Conservation (phyloP, 768 basidiomycete genomes). For the Tulasnella sp. region DNA sequence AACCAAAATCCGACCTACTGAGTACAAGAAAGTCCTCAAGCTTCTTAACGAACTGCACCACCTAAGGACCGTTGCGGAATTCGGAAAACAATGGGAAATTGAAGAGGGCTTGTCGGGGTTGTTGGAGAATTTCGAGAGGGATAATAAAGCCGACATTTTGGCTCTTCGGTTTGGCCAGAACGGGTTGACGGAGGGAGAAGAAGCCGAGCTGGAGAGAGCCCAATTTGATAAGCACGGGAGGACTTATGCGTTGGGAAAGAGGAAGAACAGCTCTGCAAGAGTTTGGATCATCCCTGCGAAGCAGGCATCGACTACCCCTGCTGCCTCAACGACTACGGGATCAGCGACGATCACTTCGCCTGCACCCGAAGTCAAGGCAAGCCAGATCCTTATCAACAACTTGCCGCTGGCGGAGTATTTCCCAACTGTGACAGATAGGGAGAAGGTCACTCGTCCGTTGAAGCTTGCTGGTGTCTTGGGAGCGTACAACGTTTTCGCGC, state of each 20-base stretch:
- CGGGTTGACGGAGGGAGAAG: slow-evolving; percentile 21
- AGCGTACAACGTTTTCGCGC: slow-evolving; percentile 65
- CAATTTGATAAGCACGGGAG: slow-evolving; percentile 74
- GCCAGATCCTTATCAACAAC: slow-evolving; percentile 79
- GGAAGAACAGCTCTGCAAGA: slow-evolving; percentile 84
- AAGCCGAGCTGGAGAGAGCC: slow-evolving; percentile 37
- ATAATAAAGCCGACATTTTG: slow-evolving; percentile 47
- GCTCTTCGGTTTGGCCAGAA: slow-evolving; percentile 29
- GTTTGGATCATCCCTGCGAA: slow-evolving; percentile 84
- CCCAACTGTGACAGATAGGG: slow-evolving; percentile 62
- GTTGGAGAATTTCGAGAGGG: slow-evolving; percentile 54
- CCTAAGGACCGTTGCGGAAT: slow-evolving; percentile 49
- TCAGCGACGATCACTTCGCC: slow-evolving; percentile 25
- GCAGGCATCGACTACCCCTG: slow-evolving; percentile 15
- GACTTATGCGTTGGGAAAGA: slow-evolving; percentile 74
- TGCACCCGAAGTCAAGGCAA: slow-evolving; percentile 32
- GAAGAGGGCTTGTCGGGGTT: slow-evolving; percentile 44
- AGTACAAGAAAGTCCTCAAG: slow-evolving; percentile 56
- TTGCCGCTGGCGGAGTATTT: slow-evolving; percentile 75
- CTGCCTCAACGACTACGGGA: slow-evolving; percentile 26
- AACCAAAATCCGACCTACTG: slow-evolving; percentile 54
- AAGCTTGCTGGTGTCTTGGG: slow-evolving; percentile 77
- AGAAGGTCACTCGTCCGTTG: slow-evolving; percentile 73
- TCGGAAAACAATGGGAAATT: slow-evolving; percentile 44
- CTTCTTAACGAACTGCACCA: slow-evolving; percentile 61